Base-by-base conservation (phyloP, 352 stramenopile genomes). In the Pythium chondricola region DNA sequence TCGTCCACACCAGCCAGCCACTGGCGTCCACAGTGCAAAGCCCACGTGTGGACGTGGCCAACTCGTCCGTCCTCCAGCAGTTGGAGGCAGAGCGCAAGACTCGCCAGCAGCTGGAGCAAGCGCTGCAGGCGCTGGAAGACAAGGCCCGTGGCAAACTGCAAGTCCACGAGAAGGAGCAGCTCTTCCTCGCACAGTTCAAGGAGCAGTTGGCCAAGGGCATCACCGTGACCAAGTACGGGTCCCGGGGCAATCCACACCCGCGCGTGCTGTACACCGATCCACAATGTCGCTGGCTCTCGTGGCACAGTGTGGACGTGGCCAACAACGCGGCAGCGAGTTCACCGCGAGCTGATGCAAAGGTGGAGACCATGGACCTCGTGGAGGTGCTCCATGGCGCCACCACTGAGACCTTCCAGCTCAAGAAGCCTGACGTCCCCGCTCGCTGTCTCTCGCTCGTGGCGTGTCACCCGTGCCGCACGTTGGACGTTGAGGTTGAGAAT, bases 371-470 rank as follows among this genome's bases (percentile, higher is more conserved):
- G 10, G 71, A 83, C 39, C 48, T 83, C 22, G 69, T 82, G 3
- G 64, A 72, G 30, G 67, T 86, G 27, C 35, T 88, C 17, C 29
- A 55, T 3, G 71, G 74, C 3, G 63, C 68, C 16, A 71, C 48
- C 6, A 85, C 68, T 9, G 71, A 85, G 18, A 65, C 52, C 2
- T 83, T 86, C 36, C 45, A 63, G 36, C 63, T 61, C 18, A 61
- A 74, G 24, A 60, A 43, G 26, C 63, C 60, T 29, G 63, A 77
- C 24, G 31, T 43, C 10, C 36, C 66, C 2, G 27, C 45, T 4
- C 61, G 67, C 18, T 90, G 75, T 51, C 62, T 88, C 52, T 88
- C 75, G 43, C 74, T 90, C 16, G 73, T 88, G 36, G 82, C 84
- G 27, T 69, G 82, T 24, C 68, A 82, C 36, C 78, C 78, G 32